Conservation (phyloP, 345 rosid species). For the Psidium guajava region DNA sequence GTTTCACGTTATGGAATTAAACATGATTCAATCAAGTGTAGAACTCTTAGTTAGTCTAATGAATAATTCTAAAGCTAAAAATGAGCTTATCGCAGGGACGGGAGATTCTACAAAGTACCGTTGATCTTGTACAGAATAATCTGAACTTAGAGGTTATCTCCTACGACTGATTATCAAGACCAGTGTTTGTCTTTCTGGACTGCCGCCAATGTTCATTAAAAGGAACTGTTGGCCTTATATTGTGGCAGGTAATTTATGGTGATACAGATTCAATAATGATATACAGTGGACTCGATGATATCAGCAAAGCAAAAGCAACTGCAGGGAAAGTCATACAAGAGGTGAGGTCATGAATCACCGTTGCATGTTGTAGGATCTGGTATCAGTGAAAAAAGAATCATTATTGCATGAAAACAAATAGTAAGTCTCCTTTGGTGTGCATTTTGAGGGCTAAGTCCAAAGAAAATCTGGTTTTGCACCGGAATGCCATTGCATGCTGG, state of each 20-base stretch:
- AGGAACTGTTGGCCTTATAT: slow-evolving; percentile 10
- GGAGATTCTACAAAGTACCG: slow-evolving; percentile 92
- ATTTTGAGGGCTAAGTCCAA: neutral
- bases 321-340: slow-evolving; percentile 86
- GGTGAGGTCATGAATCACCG: slow-evolving; percentile 27
- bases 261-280: slow-evolving; percentile 99
- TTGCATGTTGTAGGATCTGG: neutral
- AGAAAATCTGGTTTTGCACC: neutral
- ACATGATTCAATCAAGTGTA: neutral
- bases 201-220: slow-evolving; percentile 1
- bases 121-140: slow-evolving; percentile 90
- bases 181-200: slow-evolving; percentile 1
- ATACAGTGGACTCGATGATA: slow-evolving; percentile 83
- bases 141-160: slow-evolving; percentile 71
- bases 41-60: neutral
- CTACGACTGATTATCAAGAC: neutral
- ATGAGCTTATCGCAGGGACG: slow-evolving; percentile 50
- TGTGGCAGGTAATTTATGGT: slow-evolving; percentile 82
- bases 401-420: neutral
- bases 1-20: neutral
- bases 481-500: neutral
- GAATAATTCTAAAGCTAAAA: neutral
- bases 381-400: neutral
- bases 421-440: neutral
- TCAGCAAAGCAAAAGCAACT: slow-evolving; percentile 64